A percentile compares a stretch with the other conserved stretches of the same genome.
phyloP scores from a whole-genome alignment of 192 early-diverging fungal genomes.

The Pilobolus umbonatus region DNA sequence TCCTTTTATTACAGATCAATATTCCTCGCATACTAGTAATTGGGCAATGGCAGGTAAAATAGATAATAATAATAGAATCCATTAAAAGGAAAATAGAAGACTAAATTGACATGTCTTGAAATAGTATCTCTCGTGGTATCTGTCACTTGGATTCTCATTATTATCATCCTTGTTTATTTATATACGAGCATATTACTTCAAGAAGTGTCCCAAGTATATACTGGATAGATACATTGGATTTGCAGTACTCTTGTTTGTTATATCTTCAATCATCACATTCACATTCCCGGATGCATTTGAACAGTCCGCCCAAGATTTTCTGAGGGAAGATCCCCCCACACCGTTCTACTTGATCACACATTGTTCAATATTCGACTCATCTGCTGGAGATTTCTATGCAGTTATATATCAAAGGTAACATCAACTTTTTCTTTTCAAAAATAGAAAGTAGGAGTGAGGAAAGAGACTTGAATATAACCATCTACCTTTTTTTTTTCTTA shows the following conservation, averaged over 20 bases:
- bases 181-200: conserved; percentile 12
- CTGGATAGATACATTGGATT: conserved; percentile 5
- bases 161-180: neutral
- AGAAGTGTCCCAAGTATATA: neutral
- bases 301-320: conserved; percentile 9
- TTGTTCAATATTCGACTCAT: conserved; percentile 11
- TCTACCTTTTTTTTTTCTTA: neutral
- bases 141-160: conserved; percentile 12
- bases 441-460: neutral
- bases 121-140: conserved; percentile 22
- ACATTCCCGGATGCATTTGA: conserved; percentile 5
- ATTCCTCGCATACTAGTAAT: neutral
- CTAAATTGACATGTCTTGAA: too few relatives aligned
- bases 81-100: neutral
- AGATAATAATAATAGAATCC: neutral
- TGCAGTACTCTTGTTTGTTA: conserved; percentile 1
- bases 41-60: conserved; percentile 28
- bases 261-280: conserved; percentile 11
- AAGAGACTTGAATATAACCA: neutral
- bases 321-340: conserved; percentile 5
- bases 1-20: neutral
- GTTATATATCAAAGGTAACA: conserved; percentile 18
- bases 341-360: neutral
- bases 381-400: conserved; percentile 7
- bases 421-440: neutral